Base-by-base conservation (phyloP, 2,329 filamentous ascomycete species). In the Diaporthe batatas region DNA sequence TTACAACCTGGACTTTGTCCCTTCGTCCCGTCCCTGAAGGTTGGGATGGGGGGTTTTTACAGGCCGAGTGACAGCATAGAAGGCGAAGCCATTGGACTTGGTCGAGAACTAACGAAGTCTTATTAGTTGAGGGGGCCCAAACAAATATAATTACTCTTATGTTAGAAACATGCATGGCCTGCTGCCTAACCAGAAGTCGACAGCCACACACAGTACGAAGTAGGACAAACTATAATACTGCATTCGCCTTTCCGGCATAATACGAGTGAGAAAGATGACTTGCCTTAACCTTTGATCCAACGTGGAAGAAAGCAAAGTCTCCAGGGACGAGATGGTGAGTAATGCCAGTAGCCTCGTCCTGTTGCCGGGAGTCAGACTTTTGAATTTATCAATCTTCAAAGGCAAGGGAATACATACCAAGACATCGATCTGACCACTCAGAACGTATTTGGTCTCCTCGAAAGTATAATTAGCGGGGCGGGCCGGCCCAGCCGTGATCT, bases 261-360 rank as follows among this genome's bases (percentile, higher is more conserved):
- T 29, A 29, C 3, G 32, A 16, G 42, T 32, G 25, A 34, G 5
- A 47, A 3, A 7, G 5, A 29, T 47, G 25, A 14, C 58, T 7
- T 64, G 34, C 58, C 42, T 64, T 3, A 2, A 47, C 58, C 25
- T 64, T 47, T 2, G 58, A 64, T 32, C 58, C 58, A 42, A 64
- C 39, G 6, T 64, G 58, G 39, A 64, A 64, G 58, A 64, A 64
- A 32, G 58, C 58, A 34, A 64, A 64, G 25, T 64, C 58, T n/a
- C 58, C 58, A 14, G 58, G 58, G 0, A 64, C 58, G 58, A 64
- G 58, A 47, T 64, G 58, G 39, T 64, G 58, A 10, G 58, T 64
- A n/a, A 64, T 49, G 10, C 58, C 58, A 23, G 58, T 64, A 34
- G 58, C 58, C 11, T 64, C 58, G 4, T 64, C 58, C 58, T 64